Evolutionary conservation across 768 basidiomycete species (phyloP).

Genomic region (Suillus tomentosus): DNA sequence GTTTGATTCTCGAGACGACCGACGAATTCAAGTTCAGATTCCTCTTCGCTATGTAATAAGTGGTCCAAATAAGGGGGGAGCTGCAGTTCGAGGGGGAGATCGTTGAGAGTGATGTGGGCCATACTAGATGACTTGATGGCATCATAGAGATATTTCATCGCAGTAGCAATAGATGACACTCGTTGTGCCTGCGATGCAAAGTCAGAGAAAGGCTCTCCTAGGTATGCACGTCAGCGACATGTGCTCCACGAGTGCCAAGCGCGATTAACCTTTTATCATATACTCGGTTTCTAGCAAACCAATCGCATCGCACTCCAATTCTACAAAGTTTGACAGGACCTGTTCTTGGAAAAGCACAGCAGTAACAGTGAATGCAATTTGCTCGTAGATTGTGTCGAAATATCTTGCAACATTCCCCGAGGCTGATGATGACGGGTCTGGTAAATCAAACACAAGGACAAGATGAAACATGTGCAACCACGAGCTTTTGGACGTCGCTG

Average conservation of each 20-base stretch:
- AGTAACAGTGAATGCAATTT: constrained; percentile 85
- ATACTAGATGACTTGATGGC: constrained; percentile 75
- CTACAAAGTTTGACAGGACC: constrained; percentile 83
- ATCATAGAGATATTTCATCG: constrained; percentile 81
- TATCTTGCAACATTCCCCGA: constrained; percentile 77
- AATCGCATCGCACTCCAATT: constrained; percentile 73
- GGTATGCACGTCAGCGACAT: constrained; percentile 13
- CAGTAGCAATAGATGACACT: constrained; percentile 69
- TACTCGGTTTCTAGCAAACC: constrained; percentile 71
- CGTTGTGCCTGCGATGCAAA: constrained; percentile 62
- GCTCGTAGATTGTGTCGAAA: constrained; percentile 86
- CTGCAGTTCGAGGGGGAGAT: constrained; percentile 82
- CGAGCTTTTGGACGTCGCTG: constrained; percentile 34
- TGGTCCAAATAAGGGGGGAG: constrained; percentile 80
- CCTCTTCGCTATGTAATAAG: constrained; percentile 67
- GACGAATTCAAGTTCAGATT: constrained; percentile 53
- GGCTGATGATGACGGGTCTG: constrained; percentile 85
- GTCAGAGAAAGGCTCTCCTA: constrained; percentile 61
- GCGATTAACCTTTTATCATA: constrained; percentile 64
- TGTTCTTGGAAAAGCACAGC: constrained; percentile 94
- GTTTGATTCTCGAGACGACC: constrained; percentile 56
- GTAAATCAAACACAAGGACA: constrained; percentile 84
- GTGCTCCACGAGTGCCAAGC: constrained; percentile 4
- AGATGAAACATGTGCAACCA: constrained; percentile 84
- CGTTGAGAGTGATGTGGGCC: constrained; percentile 76